Conservation (phyloP, 768 basidiomycete species). For the Tephrocybe sp. region DNA sequence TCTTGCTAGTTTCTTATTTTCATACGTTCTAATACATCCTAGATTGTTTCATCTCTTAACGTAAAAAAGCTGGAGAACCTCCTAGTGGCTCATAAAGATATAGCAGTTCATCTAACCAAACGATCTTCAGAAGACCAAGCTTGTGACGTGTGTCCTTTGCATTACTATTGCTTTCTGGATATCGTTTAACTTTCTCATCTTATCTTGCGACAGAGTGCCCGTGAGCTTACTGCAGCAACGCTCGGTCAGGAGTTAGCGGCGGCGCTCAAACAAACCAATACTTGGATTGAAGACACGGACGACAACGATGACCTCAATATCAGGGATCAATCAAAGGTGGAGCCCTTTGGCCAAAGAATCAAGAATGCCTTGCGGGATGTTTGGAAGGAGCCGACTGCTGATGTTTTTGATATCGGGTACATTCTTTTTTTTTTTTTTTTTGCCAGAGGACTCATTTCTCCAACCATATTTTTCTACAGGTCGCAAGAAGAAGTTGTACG, state of each 20-base stretch:
- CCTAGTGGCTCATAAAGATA: constrained; percentile 58
- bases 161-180: neutral
- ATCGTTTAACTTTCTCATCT: neutral
- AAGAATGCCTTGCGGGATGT: constrained; percentile 65
- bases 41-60: constrained; percentile 56
- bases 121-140: constrained; percentile 77
- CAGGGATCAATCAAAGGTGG: constrained; percentile 38
- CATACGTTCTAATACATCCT: neutral
- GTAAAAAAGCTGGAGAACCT: constrained; percentile 54
- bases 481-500: constrained; percentile 69
- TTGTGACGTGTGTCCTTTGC: constrained; percentile 57
- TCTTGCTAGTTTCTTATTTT: neutral
- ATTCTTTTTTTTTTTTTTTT: constrained; percentile 16
- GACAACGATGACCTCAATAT: constrained; percentile 42
- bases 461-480: constrained; percentile 27
- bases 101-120: constrained; percentile 66
- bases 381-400: constrained; percentile 66
- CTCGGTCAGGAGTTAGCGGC: constrained; percentile 83
- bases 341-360: constrained; percentile 51
- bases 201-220: constrained; percentile 62
- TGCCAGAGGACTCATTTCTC: neutral
- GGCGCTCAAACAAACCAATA: constrained; percentile 57
- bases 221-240: constrained; percentile 74
- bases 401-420: constrained; percentile 84
- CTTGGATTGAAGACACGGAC: constrained; percentile 44